These are phyloP conservation scores for Penicillium cinerascens DNA, from an alignment of 495 filamentous ascomycete species.

Conservation along the genomic window DNA sequence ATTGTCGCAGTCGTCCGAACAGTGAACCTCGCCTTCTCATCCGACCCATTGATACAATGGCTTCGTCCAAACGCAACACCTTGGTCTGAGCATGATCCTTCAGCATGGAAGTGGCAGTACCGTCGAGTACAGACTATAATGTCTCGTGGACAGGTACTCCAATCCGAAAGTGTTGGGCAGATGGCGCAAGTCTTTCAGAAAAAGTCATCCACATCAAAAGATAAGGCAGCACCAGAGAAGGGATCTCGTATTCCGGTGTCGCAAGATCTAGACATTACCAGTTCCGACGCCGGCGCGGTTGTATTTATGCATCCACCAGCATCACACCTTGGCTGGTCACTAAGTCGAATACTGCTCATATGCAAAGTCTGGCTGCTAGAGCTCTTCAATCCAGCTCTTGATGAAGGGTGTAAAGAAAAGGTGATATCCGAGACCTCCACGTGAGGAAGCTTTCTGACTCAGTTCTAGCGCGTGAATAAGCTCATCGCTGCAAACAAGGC, in stretches of 20 bases:
- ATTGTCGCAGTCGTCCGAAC: constrained; percentile 21
- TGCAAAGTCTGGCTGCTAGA: constrained; percentile 24
- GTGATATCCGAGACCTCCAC: constrained; percentile 1
- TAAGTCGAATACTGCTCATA: constrained; percentile 4
- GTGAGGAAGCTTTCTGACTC: background rate
- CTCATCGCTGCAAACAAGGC: constrained; percentile 12
- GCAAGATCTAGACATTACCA: background rate
- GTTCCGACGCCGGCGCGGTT: constrained; percentile 17
- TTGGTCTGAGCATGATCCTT: constrained; percentile 8
- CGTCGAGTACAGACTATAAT: constrained; percentile 25
- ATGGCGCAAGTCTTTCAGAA: constrained; percentile 10
- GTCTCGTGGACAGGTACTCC: constrained; percentile 20
- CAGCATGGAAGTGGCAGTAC: constrained; percentile 25
- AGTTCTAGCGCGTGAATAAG: constrained; percentile 16
- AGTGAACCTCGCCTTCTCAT: constrained; percentile 24
- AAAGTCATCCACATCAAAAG: background rate
- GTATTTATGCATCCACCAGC: constrained; percentile 25
- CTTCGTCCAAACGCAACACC: constrained; percentile 24
- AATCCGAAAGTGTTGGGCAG: constrained; percentile 8
- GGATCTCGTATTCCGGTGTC: background rate
- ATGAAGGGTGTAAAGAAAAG: constrained; percentile 11
- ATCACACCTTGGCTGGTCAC: constrained; percentile 10
- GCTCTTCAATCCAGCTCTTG: constrained; percentile 11
- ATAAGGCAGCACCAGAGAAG: background rate
- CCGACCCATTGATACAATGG: constrained; percentile 30